Evolutionary conservation across 192 early-diverging fungal species (phyloP), one percentile per base, ranked within the genome.

Genomic region (Entrophospora sp.): DNA sequence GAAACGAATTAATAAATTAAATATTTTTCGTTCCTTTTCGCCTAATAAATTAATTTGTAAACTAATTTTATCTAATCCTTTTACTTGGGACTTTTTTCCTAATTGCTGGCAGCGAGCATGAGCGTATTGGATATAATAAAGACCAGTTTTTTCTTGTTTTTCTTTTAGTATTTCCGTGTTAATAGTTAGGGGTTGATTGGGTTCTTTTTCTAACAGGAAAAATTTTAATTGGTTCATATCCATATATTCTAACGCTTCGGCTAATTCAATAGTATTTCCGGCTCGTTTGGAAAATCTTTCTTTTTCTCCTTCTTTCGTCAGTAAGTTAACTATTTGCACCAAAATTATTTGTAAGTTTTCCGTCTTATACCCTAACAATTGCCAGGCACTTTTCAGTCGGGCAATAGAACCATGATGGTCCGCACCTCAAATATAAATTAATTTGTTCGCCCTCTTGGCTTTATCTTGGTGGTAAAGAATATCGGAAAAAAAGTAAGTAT

Each of bases 321-420:
- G 48, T 49, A 49, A 49, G 18, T 49, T 49, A 24, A 49, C 48
- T 49, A 49, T 49, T 49, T 49, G 48, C 7, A 49, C 48, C 20
- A 49, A 49, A 49, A 49, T 49, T 49, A 49, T 49, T 49, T 49
- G 48, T n/a, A 49, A 7, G 7, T 49, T 22, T 49, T 49, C 48
- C 20, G 48, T 5, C 20, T 49, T 49, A 49, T 49, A 24, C 5
- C 48, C 20, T 49, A 49, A 22, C 18, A 49, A 49, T 49, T 49
- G 48, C 5, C 24, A 49, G 18, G 48, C 48, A 49, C 48, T 49
- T 49, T 49, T 49, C 20, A 49, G 18, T 5, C 48, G 48, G 24
- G 48, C 48, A 49, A 49, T 49, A 49, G 20, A 20, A 10, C 48
- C 48, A 49, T 49, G 48, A 49, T 49, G 48, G 48, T 49, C 48